Percentiles rank a stretch among this genome's conserved stretches.
Evolutionary conservation across 1,284 basidiomycete species (phyloP).

Genomic region (Cryptococcus sp.): DNA sequence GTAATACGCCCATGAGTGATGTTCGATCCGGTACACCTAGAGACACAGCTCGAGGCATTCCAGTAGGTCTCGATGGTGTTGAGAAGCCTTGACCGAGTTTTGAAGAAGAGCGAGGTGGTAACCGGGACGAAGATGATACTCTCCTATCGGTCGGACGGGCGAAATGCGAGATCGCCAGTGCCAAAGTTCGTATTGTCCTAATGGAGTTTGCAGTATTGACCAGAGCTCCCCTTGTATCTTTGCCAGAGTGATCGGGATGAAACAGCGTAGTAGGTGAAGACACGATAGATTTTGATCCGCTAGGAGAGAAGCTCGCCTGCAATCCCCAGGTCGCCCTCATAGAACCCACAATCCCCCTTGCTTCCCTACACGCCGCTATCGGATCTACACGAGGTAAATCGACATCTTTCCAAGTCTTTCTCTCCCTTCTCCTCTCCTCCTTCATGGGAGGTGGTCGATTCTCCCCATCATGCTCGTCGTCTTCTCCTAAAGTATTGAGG

Average conservation of each 20-base stretch:
- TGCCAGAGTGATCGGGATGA: background rate
- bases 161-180: slow-evolving; percentile 16
- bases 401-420: slow-evolving; percentile 40
- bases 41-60: slow-evolving; percentile 22
- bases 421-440: slow-evolving; percentile 6
- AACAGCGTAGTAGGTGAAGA: slow-evolving; percentile 5
- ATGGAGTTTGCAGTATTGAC: slow-evolving; percentile 33
- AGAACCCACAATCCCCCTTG: slow-evolving; percentile 10
- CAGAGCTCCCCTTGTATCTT: slow-evolving; percentile 12
- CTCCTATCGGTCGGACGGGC: slow-evolving; percentile 2
- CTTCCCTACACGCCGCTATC: slow-evolving; percentile 26
- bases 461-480: slow-evolving; percentile 22
- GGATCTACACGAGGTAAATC: slow-evolving; percentile 29
- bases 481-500: slow-evolving; percentile 22
- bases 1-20: slow-evolving; percentile 9
- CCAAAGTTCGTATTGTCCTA: slow-evolving; percentile 28
- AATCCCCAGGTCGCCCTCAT: slow-evolving; percentile 17
- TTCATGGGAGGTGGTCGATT: slow-evolving; percentile 11
- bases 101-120: background rate
- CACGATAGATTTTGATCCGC: slow-evolving; percentile 7
- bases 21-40: slow-evolving; percentile 9
- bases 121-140: slow-evolving; percentile 11
- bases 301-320: slow-evolving; percentile 5
- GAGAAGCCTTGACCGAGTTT: slow-evolving; percentile 18
- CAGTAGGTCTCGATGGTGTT: slow-evolving; percentile 34